phyloP scores from a whole-genome alignment of 2,329 filamentous ascomycete genomes.

The Amesomyces nigricolor region DNA sequence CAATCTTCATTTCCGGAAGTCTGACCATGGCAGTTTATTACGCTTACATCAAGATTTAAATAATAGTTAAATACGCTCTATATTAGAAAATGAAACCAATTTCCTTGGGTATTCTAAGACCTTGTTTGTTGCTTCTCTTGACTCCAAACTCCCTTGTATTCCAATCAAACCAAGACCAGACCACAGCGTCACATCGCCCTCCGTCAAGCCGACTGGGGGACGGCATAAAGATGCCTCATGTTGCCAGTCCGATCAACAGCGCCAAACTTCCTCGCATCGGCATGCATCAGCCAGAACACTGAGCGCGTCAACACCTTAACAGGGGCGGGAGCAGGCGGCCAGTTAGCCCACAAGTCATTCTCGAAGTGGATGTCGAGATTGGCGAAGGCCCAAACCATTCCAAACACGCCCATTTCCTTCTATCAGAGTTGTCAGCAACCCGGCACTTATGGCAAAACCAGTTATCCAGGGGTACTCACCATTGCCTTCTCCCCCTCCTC shows the following conservation, averaged over 20 bases:
- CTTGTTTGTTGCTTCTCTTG: no score
- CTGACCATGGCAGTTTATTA: no score
- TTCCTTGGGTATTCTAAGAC: no score
- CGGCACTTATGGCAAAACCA: neutral
- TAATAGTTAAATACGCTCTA: no score
- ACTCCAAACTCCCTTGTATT: no score
- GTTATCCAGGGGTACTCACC: constrained; percentile 17
- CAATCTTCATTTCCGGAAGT: no score
- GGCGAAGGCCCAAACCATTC: constrained; percentile 21
- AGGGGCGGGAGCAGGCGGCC: constrained; percentile 23
- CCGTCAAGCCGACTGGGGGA: constrained; percentile 11
- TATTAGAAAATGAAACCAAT: no score
- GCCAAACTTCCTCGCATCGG: constrained; percentile 27
- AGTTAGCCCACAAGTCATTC: constrained; percentile 30
- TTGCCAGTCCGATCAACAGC: constrained; percentile 24
- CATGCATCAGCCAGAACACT: constrained; percentile 22
- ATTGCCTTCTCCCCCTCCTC: constrained; percentile 23
- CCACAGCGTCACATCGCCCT: neutral
- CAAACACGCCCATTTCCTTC: constrained; percentile 23
- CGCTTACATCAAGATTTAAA: no score
- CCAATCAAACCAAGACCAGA: no score
- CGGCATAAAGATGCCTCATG: constrained; percentile 26
- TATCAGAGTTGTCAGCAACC: constrained; percentile 5
- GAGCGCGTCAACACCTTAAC: constrained; percentile 22
- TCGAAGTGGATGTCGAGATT: constrained; percentile 27